Conservation (phyloP, 441 rosid species). For the Populus hybrid region DNA sequence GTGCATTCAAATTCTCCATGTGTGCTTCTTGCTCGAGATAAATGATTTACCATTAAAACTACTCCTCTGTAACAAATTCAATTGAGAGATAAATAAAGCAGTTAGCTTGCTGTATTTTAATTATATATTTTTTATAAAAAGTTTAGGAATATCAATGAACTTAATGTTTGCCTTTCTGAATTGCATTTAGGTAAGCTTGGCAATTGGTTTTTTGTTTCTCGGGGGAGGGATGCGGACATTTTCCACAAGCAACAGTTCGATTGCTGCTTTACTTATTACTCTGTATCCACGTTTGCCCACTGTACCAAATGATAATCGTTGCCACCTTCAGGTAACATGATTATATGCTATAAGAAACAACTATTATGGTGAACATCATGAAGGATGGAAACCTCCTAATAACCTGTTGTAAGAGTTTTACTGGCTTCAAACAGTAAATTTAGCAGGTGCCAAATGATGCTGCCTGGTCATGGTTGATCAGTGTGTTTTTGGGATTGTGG, state of each 20-base stretch:
- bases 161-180: constrained; percentile 14
- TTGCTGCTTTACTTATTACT: constrained; percentile 87
- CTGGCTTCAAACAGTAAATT: neutral
- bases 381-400: neutral
- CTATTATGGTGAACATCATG: neutral
- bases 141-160: constrained; percentile 17
- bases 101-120: neutral
- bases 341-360: constrained; percentile 3
- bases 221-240: constrained; percentile 94
- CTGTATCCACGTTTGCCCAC: constrained; percentile 94
- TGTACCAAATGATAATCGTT: constrained; percentile 98
- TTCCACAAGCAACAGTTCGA: constrained; percentile 79
- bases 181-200: constrained; percentile 76
- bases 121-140: neutral
- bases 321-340: constrained; percentile 93
- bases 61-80: neutral
- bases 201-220: constrained; percentile 93
- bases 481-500: constrained; percentile 2
- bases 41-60: neutral
- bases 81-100: constrained; percentile 6
- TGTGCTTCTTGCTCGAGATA: neutral
- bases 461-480: neutral
- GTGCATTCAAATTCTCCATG: neutral
- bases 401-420: neutral
- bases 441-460: neutral